Percentiles rank a stretch among this genome's conserved stretches.
These are phyloP conservation scores for Candida glaebosa DNA, from an alignment of 805 yeast genomes.

Conservation along the genomic window DNA sequence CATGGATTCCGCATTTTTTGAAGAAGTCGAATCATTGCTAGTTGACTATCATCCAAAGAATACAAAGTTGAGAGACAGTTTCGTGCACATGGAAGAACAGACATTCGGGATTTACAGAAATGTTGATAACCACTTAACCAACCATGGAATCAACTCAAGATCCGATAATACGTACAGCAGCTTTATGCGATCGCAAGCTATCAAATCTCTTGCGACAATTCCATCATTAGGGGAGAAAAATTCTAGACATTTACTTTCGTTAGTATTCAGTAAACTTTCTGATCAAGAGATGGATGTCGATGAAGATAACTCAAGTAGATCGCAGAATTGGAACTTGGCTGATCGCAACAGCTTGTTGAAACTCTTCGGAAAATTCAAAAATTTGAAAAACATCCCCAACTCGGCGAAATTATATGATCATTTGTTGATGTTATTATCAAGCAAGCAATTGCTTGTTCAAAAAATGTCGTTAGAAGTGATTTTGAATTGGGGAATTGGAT, in stretches of 20 bases:
- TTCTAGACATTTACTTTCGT: constrained; percentile 54
- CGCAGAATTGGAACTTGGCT: constrained; percentile 39
- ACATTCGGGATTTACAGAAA: constrained; percentile 27
- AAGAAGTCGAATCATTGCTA: constrained; percentile 11
- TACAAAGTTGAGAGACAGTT: constrained; percentile 40
- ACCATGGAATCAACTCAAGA: constrained; percentile 29
- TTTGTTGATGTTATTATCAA: constrained; percentile 55
- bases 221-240: constrained; percentile 70
- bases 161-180: constrained; percentile 38
- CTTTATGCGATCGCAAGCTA: constrained; percentile 51
- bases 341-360: constrained; percentile 60
- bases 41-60: constrained; percentile 44
- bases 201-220: constrained; percentile 54
- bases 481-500: constrained; percentile 57
- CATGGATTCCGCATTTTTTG: constrained; percentile 1
- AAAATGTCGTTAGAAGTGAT: constrained; percentile 68
- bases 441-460: constrained; percentile 61
- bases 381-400: constrained; percentile 51
- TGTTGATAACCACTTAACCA: constrained; percentile 34
- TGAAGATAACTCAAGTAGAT: constrained; percentile 14
- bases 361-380: constrained; percentile 61
- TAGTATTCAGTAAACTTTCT: constrained; percentile 39
- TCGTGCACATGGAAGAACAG: constrained; percentile 22
- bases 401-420: constrained; percentile 52
- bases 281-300: constrained; percentile 29